Evolutionary conservation across 495 filamentous ascomycete species (phyloP).

Genomic region (Penicillium cosmopolitanum): DNA sequence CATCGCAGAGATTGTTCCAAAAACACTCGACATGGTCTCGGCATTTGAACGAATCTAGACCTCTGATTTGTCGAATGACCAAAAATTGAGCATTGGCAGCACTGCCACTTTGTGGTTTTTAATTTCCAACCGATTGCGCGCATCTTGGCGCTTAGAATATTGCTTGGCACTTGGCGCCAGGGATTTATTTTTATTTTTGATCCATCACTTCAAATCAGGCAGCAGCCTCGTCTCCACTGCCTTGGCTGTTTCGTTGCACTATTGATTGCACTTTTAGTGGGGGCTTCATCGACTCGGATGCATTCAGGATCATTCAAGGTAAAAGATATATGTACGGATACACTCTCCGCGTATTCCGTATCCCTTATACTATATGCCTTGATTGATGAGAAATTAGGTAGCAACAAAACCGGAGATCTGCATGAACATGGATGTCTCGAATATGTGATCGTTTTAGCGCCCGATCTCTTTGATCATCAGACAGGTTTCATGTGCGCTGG

Average conservation of each 20-base stretch:
- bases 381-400: neutral
- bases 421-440: neutral
- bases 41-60: neutral
- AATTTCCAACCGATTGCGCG: neutral
- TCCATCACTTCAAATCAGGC: neutral
- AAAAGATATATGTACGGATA: too few relatives aligned
- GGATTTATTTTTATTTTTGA: neutral
- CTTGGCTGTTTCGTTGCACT: neutral
- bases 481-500: neutral
- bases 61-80: neutral
- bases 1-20: too few relatives aligned
- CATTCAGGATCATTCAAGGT: too few relatives aligned
- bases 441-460: slow-evolving; percentile 2
- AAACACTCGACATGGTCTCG: neutral
- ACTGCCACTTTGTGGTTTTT: neutral
- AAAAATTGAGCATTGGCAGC: neutral
- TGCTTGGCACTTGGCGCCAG: neutral
- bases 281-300: too few relatives aligned
- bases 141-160: neutral
- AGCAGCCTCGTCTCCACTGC: neutral
- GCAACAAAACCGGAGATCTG: neutral
- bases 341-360: too few relatives aligned
- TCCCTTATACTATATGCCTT: neutral
- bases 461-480: neutral
- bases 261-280: too few relatives aligned